A percentile compares a stretch with the other conserved stretches of the same genome.
Conservation (phyloP, 2,329 filamentous ascomycete genomes). For the Aspergillus floridensis region DNA sequence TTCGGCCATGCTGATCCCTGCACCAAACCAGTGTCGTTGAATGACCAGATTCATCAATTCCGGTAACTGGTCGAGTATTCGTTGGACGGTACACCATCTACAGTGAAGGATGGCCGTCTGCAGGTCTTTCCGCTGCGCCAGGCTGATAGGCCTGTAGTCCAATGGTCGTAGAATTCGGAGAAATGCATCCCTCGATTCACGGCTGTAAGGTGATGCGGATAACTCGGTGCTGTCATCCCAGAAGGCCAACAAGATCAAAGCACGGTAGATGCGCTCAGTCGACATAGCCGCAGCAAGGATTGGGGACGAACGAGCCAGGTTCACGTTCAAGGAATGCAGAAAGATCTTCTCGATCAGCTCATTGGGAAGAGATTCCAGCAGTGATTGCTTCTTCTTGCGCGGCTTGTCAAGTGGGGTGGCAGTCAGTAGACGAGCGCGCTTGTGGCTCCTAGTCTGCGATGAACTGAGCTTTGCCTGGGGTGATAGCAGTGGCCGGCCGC, state of each 20-base stretch:
- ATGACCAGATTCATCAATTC: conserved; percentile 35
- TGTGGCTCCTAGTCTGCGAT: conserved; percentile 13
- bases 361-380: conserved; percentile 48
- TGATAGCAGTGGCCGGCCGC: conserved; percentile 17
- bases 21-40: conserved; percentile 33
- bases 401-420: conserved; percentile 4
- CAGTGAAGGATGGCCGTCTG: conserved; percentile 37
- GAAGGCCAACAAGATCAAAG: conserved; percentile 42
- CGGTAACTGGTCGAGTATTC: conserved; percentile 35
- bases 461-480: conserved; percentile 5
- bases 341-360: conserved; percentile 56
- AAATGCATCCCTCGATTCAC: conserved; percentile 19
- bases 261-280: conserved; percentile 40
- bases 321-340: conserved; percentile 46
- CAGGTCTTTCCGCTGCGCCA: conserved; percentile 29
- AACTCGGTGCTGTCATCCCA: conserved; percentile 31
- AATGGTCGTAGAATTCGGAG: conserved; percentile 35
- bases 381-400: conserved; percentile 23
- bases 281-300: conserved; percentile 41
- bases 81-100: conserved; percentile 40
- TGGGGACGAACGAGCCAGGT: conserved; percentile 44
- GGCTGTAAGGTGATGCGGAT: no score
- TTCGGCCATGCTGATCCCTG: conserved; percentile 22
- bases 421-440: conserved; percentile 15
- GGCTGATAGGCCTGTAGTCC: conserved; percentile 30